phyloP scores from a whole-genome alignment of 116 monocot species.

The Thalassia testudinum region DNA sequence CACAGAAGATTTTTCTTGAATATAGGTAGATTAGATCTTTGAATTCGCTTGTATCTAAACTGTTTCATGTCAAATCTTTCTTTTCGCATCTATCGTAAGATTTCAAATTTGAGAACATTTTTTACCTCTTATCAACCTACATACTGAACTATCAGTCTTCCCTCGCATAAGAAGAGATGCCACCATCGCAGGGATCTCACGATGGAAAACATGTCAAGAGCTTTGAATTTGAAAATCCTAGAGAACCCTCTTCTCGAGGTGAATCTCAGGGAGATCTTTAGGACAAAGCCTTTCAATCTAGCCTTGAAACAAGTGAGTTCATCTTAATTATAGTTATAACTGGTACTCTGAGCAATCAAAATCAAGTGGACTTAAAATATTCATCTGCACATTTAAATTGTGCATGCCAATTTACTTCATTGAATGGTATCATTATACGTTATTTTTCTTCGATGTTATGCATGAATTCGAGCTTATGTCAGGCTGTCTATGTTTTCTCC shows the following conservation, averaged over 20 bases:
- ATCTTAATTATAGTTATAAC: no score
- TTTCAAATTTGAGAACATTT: not conserved
- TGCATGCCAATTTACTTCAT: not conserved
- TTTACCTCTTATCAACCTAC: not conserved
- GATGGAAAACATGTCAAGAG: constrained; percentile 30
- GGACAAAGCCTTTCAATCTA: constrained; percentile 54
- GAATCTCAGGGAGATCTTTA: constrained; percentile 49
- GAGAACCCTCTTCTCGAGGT: constrained; percentile 30
- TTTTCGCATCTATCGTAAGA: not conserved
- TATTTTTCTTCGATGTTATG: not conserved
- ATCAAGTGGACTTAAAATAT: no score
- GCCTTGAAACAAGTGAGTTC: constrained; percentile 59
- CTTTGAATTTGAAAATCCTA: constrained; percentile 21
- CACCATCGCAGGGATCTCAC: constrained; percentile 36
- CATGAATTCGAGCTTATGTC: no score
- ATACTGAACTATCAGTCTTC: not conserved
- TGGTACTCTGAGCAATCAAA: no score
- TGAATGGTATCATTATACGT: not conserved
- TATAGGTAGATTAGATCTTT: no score
- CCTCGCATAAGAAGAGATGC: constrained; percentile 78
- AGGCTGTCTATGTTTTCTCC: no score
- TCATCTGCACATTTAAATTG: no score
- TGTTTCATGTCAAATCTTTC: not conserved
- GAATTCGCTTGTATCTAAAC: no score
- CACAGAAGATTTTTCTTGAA: no score